A percentile compares a stretch with the other conserved stretches of the same genome.
These are phyloP conservation scores for Pinus taeda DNA, from an alignment of 75 land plant genomes.

Conservation along the genomic window DNA sequence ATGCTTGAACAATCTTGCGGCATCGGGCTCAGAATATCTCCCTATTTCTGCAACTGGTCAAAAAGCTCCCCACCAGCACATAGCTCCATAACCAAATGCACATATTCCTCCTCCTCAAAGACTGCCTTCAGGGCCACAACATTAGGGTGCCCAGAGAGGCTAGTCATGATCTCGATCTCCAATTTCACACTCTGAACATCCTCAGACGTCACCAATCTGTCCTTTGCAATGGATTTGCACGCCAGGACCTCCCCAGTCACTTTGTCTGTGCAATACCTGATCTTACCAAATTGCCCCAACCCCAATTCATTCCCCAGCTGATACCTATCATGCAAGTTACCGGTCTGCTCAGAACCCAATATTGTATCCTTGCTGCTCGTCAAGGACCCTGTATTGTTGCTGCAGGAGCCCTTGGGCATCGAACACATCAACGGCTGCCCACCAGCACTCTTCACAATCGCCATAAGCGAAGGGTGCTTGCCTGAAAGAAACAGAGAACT, in stretches of 20 bases:
- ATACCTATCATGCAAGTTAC: constrained; percentile 33
- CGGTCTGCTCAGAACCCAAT: constrained; percentile 18
- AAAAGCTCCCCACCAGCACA: constrained; percentile 87
- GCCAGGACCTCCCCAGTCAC: constrained; percentile 55
- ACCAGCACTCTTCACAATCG: not conserved
- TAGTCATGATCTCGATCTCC: constrained; percentile 86
- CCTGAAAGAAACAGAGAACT: not conserved
- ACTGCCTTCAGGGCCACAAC: constrained; percentile 82
- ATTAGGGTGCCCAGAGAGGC: constrained; percentile 75
- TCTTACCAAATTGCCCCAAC: constrained; percentile 73
- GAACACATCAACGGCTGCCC: not conserved
- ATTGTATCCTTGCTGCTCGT: constrained; percentile 11
- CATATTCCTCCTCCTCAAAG: constrained; percentile 70
- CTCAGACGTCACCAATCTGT: constrained; percentile 50
- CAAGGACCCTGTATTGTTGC: constrained; percentile 1
- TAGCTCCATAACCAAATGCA: constrained; percentile 89
- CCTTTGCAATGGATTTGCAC: constrained; percentile 83
- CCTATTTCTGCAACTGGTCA: constrained; percentile 52
- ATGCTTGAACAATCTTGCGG: constrained; percentile 47
- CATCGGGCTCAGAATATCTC: constrained; percentile 56
- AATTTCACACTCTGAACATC: constrained; percentile 63
- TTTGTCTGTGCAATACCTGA: constrained; percentile 48
- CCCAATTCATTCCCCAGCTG: constrained; percentile 63
- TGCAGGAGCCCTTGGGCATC: not conserved
- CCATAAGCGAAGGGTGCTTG: not conserved